Conservation (phyloP, 306 rosid species). For the Citrullus colocynthis region DNA sequence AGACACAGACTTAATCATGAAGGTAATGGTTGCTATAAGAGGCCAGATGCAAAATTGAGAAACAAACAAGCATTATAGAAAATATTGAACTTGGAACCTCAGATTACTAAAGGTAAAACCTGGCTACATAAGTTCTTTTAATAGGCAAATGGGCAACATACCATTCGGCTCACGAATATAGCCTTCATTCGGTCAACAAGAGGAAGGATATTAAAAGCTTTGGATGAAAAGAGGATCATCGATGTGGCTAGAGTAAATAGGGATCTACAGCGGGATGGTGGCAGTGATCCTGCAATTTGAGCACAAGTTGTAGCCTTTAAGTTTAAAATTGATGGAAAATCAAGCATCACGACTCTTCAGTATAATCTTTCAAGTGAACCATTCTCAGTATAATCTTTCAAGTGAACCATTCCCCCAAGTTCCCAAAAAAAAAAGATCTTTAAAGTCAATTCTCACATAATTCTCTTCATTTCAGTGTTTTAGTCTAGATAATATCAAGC, state of each 20-base stretch:
- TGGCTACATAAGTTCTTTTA: not conserved
- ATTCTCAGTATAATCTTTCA: not conserved
- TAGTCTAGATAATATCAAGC: not conserved
- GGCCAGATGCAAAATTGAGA: not conserved
- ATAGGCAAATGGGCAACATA: conserved; percentile 14
- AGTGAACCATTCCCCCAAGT: not conserved
- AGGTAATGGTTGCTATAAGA: not conserved
- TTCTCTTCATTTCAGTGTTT: not conserved
- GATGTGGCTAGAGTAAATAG: conserved; percentile 70
- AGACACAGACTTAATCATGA: not conserved
- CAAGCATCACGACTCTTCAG: not conserved
- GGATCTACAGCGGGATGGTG: conserved; percentile 81
- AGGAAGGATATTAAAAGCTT: conserved; percentile 47
- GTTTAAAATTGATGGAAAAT: conserved; percentile 8
- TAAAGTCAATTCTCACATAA: not conserved
- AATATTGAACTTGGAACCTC: not conserved
- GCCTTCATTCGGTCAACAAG: conserved; percentile 40
- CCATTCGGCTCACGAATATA: conserved; percentile 43
- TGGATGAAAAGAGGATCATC: conserved; percentile 74
- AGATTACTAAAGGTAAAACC: not conserved
- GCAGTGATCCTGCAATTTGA: conserved; percentile 51
- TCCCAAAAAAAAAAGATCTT: not conserved
- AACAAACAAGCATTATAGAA: not conserved
- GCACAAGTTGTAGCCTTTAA: conserved; percentile 8
- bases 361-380: too few relatives aligned